Evolutionary conservation across 2,329 filamentous ascomycete genomes (phyloP).

Genomic region (Colletotrichum limetticola): DNA sequence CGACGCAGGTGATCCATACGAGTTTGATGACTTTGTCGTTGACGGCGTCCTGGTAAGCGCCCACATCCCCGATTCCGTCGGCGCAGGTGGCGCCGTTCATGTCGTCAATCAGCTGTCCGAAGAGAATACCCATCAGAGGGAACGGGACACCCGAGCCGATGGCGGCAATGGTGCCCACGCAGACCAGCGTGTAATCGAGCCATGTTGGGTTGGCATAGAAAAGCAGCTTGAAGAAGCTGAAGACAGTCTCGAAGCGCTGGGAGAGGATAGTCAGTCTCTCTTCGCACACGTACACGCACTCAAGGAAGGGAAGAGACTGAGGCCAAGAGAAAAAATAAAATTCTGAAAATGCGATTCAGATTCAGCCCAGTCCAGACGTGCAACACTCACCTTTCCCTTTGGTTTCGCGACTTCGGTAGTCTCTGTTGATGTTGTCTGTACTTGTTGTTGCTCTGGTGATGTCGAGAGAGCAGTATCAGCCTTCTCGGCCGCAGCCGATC

Average conservation of each 20-base stretch:
- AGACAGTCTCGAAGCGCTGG: constrained; percentile 19
- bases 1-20: constrained; percentile 68
- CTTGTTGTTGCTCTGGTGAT: neutral
- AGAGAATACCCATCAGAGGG: constrained; percentile 65
- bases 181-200: constrained; percentile 33
- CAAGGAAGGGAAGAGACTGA: too few species aligned
- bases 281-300: too few species aligned
- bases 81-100: constrained; percentile 61
- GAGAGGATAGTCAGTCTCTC: neutral
- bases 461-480: neutral
- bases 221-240: constrained; percentile 16
- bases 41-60: constrained; percentile 46
- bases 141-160: constrained; percentile 65
- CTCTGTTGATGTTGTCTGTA: neutral
- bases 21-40: constrained; percentile 64
- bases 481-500: constrained; percentile 2
- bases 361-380: neutral
- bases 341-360: too few species aligned
- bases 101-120: constrained; percentile 64
- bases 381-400: constrained; percentile 12
- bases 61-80: constrained; percentile 16
- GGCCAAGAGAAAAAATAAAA: neutral
- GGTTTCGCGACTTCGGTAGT: neutral
- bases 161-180: constrained; percentile 43
- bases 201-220: constrained; percentile 35